Evolutionary conservation across 192 early-diverging fungal genomes (phyloP), one percentile per base, ranked within the genome.

Genomic region (Thamnidium elegans): DNA sequence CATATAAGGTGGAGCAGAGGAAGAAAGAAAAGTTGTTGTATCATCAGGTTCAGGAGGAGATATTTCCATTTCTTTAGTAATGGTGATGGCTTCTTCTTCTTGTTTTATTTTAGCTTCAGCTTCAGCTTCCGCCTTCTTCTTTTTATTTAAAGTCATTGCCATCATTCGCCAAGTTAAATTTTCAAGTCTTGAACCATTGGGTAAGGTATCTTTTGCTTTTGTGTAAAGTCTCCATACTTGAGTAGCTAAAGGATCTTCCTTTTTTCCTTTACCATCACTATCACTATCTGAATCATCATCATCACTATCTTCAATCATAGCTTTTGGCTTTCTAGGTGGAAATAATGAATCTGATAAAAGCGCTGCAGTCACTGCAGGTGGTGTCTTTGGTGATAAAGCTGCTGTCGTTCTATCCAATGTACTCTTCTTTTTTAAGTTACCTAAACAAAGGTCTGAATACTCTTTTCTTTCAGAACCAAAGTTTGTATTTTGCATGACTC

Each of bases 101-200:
- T 64, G 20, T 39, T 39, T 6, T 39, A 9, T 6, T 39, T 39
- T 39, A 39, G 36, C 36, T 17, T 31, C 31, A 34, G 47, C 43
- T 39, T 50, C 39, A 50, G 34, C 15, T 13, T 48, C 32, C 62
- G 54, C 3, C 50, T 58, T 48, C 69, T 70, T 55, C 63, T 52
- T 73, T 47, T 79, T 76, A 54, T 79, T 69, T 13, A 87, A 63
- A 13, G 75, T 84, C 81, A 88, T 84, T 23, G 86, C 85, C 88
- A 92, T 90, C 73, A 92, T 82, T 23, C 92, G 76, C 92, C 92
- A 94, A 8, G 89, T 84, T 62, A 92, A 65, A 75, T 94, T 94
- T 67, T 94, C 92, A 9, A 93, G 75, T 26, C 92, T 77, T 17
- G 81, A 81, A 39, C 91, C 92, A 51, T 91, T 82, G 2, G 89